phyloP scores from a whole-genome alignment of 2,329 filamentous ascomycete species.

The Tolypocladium nubicola region DNA sequence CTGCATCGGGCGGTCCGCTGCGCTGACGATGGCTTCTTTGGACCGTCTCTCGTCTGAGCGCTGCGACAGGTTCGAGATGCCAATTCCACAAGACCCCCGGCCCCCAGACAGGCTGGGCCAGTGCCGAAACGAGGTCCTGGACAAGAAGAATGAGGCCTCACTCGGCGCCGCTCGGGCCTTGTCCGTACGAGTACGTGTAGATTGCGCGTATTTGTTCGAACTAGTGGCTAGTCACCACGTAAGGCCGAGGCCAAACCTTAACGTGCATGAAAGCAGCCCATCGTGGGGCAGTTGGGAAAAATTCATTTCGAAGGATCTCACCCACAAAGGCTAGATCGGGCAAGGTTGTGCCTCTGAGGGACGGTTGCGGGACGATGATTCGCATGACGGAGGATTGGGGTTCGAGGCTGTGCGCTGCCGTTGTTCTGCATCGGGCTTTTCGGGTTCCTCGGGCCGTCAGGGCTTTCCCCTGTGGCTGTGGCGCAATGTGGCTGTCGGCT shows the following conservation, averaged over 20 bases:
- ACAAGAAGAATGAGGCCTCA: neutral
- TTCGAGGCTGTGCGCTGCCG: neutral
- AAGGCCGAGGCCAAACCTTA: neutral
- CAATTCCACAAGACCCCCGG: neutral
- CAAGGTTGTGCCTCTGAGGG: neutral
- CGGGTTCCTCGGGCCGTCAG: no score
- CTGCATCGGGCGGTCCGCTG: neutral
- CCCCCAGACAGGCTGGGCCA: neutral
- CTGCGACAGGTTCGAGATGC: neutral
- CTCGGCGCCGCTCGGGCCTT: neutral
- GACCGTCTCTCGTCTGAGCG: neutral
- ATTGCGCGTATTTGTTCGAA: neutral
- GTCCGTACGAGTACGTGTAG: no score
- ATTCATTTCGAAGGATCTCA: neutral
- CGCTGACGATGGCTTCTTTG: neutral
- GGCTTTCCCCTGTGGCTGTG: no score
- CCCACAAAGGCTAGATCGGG: neutral
- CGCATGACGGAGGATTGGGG: neutral
- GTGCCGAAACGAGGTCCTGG: neutral
- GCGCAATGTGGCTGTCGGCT: no score
- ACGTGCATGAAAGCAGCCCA: neutral
- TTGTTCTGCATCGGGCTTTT: no score
- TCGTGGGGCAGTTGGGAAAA: neutral
- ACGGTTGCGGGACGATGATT: neutral
- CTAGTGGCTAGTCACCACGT: neutral